phyloP scores from a whole-genome alignment of 352 stramenopile genomes.

The Pythium sukuiense region DNA sequence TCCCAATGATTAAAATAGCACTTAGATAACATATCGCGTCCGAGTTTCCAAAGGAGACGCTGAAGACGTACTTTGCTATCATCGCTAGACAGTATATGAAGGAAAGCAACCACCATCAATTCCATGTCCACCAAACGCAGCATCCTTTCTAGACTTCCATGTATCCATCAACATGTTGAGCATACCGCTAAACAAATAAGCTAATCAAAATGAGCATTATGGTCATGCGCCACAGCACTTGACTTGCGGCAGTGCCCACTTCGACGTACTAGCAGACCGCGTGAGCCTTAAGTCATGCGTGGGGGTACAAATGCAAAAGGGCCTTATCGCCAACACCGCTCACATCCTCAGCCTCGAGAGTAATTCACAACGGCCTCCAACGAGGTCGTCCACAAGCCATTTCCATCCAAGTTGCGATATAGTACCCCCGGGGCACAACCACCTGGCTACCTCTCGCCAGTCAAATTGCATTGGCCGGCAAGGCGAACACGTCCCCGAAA shows the following conservation, averaged over 20 bases:
- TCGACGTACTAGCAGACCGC: too few relatives aligned
- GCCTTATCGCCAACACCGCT: too few relatives aligned
- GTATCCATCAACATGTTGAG: too few relatives aligned
- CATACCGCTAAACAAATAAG: too few relatives aligned
- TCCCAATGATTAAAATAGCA: conserved; percentile 62
- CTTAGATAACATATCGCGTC: conserved; percentile 37
- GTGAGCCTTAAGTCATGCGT: too few relatives aligned
- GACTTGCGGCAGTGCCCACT: too few relatives aligned
- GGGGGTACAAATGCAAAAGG: too few relatives aligned
- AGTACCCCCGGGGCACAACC: conserved; percentile 2
- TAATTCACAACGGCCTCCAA: too few relatives aligned
- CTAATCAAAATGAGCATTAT: too few relatives aligned
- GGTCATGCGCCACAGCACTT: too few relatives aligned
- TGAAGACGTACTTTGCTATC: conserved; percentile 76
- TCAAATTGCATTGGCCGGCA: neutral
- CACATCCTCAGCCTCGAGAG: too few relatives aligned
- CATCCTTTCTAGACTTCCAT: neutral
- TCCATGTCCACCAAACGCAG: neutral
- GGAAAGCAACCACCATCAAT: conserved; percentile 36
- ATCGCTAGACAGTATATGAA: conserved; percentile 89
- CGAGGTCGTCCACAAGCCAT: too few relatives aligned
- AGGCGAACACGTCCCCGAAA: conserved; percentile 18
- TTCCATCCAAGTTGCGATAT: neutral
- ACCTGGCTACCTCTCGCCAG: conserved; percentile 1
- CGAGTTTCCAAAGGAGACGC: conserved; percentile 40